Base-by-base conservation (phyloP, 106 monocot species). In the Ottelia alismoides region DNA sequence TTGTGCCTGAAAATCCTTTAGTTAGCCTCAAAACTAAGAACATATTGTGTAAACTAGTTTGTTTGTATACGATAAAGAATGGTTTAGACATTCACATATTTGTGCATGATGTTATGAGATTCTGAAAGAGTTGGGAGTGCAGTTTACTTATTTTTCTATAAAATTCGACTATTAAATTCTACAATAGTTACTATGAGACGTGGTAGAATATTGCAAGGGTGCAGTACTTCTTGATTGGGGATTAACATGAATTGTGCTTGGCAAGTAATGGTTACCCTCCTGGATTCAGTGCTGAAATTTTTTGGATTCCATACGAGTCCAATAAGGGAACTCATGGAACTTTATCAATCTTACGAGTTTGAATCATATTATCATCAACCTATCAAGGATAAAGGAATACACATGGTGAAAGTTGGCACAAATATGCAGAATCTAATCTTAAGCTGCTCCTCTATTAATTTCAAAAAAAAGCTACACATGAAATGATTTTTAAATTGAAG, bases 141-240 rank as follows among this genome's bases (percentile, higher is more conserved):
- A n/a, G n/a, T n/a, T n/a, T n/a, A n/a, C n/a, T n/a, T n/a, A n/a
- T n/a, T n/a, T n/a, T n/a, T n/a, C n/a, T n/a, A n/a, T n/a, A n/a
- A n/a, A n/a, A n/a, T n/a, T n/a, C n/a, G n/a, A n/a, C n/a, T n/a
- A n/a, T n/a, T n/a, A n/a, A n/a, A n/a, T n/a, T n/a, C n/a, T n/a
- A n/a, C n/a, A n/a, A n/a, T 69, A 99, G 98, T 85, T 77, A 43
- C 90, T 99, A 63, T 79, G 98, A 51, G 98, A 99, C 50, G 71
- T 90, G 56, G 74, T 99, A 49, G 90, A 99, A 75, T 99, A 89
- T 31, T 82, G 70, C 66, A 63, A 90, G 46, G 98, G 90, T 52
- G 90, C 98, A 32, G 46, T 90, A 31, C 82, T 99, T 72, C 70
- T 99, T 12, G 98, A 99, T 52, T 67, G 77, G 1, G 85, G 90